Conservation (phyloP, 768 basidiomycete species). For the Lactarius quietus region DNA sequence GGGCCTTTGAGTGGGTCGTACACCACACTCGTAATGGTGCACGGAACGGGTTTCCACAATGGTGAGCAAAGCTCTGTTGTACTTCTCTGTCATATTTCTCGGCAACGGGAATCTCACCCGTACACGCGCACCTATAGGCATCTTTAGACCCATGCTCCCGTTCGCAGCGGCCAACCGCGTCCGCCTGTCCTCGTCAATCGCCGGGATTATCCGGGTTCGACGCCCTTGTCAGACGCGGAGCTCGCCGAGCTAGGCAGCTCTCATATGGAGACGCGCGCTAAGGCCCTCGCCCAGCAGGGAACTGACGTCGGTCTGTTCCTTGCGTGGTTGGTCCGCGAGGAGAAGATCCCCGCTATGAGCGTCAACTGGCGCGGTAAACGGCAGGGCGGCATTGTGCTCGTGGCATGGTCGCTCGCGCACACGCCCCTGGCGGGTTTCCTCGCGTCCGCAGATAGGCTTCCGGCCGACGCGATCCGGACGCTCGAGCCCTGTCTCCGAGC, state of each 20-base stretch:
- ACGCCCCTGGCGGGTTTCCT: constrained; percentile 19
- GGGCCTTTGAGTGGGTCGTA: constrained; percentile 18
- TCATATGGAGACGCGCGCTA: constrained; percentile 15
- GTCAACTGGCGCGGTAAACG: constrained; percentile 1
- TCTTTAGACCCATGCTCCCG: constrained; percentile 27
- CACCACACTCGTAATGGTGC: constrained; percentile 25
- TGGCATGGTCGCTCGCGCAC: constrained; percentile 26
- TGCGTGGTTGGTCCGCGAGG: constrained; percentile 21
- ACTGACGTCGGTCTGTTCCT: constrained; percentile 23
- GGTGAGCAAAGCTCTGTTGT: constrained; percentile 9
- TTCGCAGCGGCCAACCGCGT: constrained; percentile 24
- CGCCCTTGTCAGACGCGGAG: constrained; percentile 26
- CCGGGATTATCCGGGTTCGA: constrained; percentile 29
- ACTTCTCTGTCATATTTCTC: too few species aligned
- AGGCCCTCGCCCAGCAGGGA: constrained; percentile 17
- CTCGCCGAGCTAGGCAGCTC: constrained; percentile 23
- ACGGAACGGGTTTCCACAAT: constrained; percentile 23
- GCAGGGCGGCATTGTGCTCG: constrained; percentile 23
- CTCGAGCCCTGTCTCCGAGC: constrained; percentile 21
- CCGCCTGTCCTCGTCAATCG: constrained; percentile 30
- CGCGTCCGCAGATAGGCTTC: constrained; percentile 18
- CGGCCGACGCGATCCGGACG: constrained; percentile 6
- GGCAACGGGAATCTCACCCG: too few species aligned
- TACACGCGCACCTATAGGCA: constrained; percentile 12
- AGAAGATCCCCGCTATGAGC: constrained; percentile 14